Evolutionary conservation across 192 early-diverging fungal species (phyloP).

Genomic region (Cetraspora pellucida): DNA sequence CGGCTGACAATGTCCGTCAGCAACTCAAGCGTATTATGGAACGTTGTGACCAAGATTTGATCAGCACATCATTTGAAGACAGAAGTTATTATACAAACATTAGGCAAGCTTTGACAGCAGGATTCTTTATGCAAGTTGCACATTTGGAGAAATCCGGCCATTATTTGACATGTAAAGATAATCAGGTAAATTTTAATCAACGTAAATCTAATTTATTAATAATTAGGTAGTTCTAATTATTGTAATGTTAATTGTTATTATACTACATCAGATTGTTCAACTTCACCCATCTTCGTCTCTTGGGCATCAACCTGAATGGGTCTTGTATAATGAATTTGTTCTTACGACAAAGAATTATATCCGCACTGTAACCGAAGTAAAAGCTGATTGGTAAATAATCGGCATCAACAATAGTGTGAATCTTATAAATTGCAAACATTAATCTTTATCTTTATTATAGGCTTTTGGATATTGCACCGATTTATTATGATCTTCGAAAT

Average conservation of each 20-base stretch:
- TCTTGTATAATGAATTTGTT: conserved; percentile 99
- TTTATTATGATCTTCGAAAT: conserved; percentile 87
- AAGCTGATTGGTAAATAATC: conserved; percentile 71
- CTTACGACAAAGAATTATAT: conserved; percentile 96
- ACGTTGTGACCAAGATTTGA: conserved; percentile 65
- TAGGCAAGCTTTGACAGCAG: conserved; percentile 83
- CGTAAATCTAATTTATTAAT: conserved; percentile 8
- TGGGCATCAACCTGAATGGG: conserved; percentile 96
- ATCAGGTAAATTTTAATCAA: conserved; percentile 63
- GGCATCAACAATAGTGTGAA: background rate
- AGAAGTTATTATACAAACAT: conserved; percentile 84
- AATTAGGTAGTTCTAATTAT: conserved; percentile 11
- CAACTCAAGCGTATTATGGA: conserved; percentile 88
- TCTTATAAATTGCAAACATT: background rate
- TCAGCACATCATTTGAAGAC: conserved; percentile 73
- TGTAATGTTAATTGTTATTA: conserved; percentile 33
- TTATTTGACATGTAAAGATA: conserved; percentile 96
- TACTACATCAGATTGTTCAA: conserved; percentile 59
- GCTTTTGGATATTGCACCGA: conserved; percentile 78
- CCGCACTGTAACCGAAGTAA: conserved; percentile 87
- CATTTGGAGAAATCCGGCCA: conserved; percentile 86
- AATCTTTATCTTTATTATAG: conserved; percentile 11
- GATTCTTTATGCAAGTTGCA: conserved; percentile 99
- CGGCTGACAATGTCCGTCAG: conserved; percentile 88
- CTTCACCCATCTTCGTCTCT: conserved; percentile 92